Percentiles rank a stretch among this genome's conserved stretches.
These are phyloP conservation scores for Vanrija sp. DNA, from an alignment of 1,284 basidiomycete species.

Conservation along the genomic window DNA sequence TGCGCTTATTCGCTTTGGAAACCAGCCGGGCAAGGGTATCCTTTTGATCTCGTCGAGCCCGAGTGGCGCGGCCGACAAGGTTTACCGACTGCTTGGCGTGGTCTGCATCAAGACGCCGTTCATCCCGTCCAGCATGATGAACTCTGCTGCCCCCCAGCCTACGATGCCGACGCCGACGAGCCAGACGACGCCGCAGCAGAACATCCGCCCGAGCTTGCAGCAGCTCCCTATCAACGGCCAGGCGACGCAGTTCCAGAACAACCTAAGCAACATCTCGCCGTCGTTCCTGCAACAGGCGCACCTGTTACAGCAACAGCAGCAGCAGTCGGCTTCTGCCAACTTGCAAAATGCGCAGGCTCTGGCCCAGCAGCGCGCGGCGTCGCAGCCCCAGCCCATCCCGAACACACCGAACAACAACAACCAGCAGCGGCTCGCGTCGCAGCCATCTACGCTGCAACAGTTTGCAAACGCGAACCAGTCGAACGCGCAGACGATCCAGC, in stretches of 20 bases:
- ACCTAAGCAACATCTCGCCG: not conserved
- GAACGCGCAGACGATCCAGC: constrained; percentile 17
- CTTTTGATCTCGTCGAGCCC: constrained; percentile 16
- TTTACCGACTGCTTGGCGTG: constrained; percentile 19
- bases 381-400: not conserved
- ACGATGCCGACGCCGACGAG: too few relatives aligned
- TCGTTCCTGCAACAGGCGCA: constrained; percentile 7
- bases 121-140: not conserved
- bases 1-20: constrained; percentile 19
- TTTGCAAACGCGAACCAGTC: constrained; percentile 17
- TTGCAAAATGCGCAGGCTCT: not conserved
- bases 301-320: constrained; percentile 6
- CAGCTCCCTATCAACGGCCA: not conserved
- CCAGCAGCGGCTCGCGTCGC: constrained; percentile 3
- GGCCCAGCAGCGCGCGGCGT: constrained; percentile 2
- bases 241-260: constrained; percentile 2
- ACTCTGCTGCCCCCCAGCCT: too few relatives aligned
- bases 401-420: not conserved
- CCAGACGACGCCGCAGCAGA: not conserved
- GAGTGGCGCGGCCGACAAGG: constrained; percentile 3
- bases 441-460: constrained; percentile 15
- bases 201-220: not conserved
- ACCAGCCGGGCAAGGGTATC: constrained; percentile 17
- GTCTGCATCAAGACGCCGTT: constrained; percentile 14
- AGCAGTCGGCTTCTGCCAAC: not conserved